Evolutionary conservation across 2,329 filamentous ascomycete species (phyloP).

Genomic region (Hypoxylon sp.): DNA sequence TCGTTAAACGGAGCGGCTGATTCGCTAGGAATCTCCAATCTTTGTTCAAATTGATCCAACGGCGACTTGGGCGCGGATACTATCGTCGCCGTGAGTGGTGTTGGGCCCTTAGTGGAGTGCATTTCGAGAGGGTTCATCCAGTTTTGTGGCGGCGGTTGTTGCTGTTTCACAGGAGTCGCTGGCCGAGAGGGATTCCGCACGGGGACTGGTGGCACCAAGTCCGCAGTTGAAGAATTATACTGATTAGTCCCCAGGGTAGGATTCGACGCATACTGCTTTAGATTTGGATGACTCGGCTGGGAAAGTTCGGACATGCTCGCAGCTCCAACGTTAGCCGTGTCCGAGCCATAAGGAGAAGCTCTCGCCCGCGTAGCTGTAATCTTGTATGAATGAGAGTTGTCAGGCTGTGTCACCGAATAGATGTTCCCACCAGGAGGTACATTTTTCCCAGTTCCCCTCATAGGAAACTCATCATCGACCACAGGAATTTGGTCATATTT

Average conservation of each 20-base stretch:
- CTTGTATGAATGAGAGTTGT: conserved; percentile 57
- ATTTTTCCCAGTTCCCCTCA: conserved; percentile 33
- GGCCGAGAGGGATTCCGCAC: conserved; percentile 53
- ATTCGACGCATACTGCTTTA: conserved; percentile 52
- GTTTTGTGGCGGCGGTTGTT: conserved; percentile 44
- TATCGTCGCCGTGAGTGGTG: conserved; percentile 37
- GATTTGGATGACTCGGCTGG: conserved; percentile 45
- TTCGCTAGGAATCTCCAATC: conserved; percentile 50
- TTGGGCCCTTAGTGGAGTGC: conserved; percentile 57
- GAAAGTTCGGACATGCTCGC: conserved; percentile 64
- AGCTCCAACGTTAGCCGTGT: conserved; percentile 58
- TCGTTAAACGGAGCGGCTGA: conserved; percentile 53
- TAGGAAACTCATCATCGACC: conserved; percentile 30
- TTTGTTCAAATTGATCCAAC: conserved; percentile 60
- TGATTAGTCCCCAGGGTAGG: conserved; percentile 55
- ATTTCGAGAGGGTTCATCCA: conserved; percentile 66
- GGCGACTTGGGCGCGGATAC: conserved; percentile 56
- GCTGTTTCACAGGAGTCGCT: conserved; percentile 55
- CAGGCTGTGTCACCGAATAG: conserved; percentile 56
- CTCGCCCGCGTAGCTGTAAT: conserved; percentile 46
- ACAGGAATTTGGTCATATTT: conserved; percentile 31
- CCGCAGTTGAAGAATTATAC: conserved; percentile 55
- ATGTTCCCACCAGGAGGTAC: conserved; percentile 24
- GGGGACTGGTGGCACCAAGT: conserved; percentile 55
- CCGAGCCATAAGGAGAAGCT: conserved; percentile 51